A percentile compares a stretch with the other conserved stretches of the same genome.
Conservation (phyloP, 345 rosid genomes). For the Eucalyptus cloeziana region DNA sequence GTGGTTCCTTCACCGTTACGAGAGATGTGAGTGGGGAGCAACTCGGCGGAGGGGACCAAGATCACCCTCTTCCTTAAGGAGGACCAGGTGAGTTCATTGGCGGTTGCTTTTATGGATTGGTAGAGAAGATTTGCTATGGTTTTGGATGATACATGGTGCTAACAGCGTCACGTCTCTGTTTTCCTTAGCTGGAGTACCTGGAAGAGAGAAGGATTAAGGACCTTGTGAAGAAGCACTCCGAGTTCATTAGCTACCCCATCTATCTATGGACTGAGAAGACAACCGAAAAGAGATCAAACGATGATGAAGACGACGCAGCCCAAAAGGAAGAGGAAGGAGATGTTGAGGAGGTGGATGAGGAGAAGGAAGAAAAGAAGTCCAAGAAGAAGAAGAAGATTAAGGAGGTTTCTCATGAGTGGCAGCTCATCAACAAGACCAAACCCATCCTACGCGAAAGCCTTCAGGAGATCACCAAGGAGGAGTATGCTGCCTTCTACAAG, state of each 20-base stretch:
- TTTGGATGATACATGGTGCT: neutral
- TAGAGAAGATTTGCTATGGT: neutral
- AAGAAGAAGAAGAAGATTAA: constrained; percentile 40
- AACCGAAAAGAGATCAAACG: constrained; percentile 33
- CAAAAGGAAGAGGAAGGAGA: constrained; percentile 35
- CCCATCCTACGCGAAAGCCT: constrained; percentile 36
- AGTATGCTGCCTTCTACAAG: constrained; percentile 33
- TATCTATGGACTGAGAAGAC: constrained; percentile 40
- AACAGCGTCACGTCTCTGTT: neutral
- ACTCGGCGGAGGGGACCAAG: constrained; percentile 34
- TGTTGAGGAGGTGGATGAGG: constrained; percentile 29
- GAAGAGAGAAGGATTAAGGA: constrained; percentile 42
- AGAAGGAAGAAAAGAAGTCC: constrained; percentile 22
- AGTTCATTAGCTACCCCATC: constrained; percentile 38
- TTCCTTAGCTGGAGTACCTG: constrained; percentile 20
- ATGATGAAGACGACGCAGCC: constrained; percentile 34
- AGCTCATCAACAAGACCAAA: constrained; percentile 36
- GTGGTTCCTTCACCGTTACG: constrained; percentile 32
- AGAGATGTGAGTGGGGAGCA: constrained; percentile 26
- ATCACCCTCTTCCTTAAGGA: constrained; percentile 33
- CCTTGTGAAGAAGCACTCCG: constrained; percentile 39
- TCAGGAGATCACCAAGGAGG: constrained; percentile 39
- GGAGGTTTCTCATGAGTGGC: constrained; percentile 40
- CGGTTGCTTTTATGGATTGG: neutral
- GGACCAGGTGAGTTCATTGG: constrained; percentile 17